phyloP scores from a whole-genome alignment of 2,329 filamentous ascomycete genomes.

The Alternaria postmessia region DNA sequence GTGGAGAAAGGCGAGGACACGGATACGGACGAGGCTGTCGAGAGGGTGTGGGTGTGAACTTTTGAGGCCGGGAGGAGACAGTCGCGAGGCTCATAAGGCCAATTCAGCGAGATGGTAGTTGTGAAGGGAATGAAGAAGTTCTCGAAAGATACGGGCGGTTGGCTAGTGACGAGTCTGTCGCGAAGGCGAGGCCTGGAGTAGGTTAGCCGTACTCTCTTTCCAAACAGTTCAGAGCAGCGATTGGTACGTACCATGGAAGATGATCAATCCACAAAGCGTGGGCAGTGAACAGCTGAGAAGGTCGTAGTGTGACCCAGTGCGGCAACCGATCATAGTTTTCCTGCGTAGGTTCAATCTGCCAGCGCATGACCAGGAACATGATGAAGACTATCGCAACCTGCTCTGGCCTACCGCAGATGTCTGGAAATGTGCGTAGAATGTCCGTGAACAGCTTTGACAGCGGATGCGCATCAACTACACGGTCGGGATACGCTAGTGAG shows the following conservation, averaged over 20 bases:
- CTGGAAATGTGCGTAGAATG: constrained; percentile 83
- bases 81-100: constrained; percentile 80
- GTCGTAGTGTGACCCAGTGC: constrained; percentile 72
- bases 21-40: constrained; percentile 35
- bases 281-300: constrained; percentile 69
- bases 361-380: constrained; percentile 86
- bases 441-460: constrained; percentile 86
- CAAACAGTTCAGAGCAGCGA: neutral
- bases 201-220: constrained; percentile 21
- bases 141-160: constrained; percentile 71
- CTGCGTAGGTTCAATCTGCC: constrained; percentile 80
- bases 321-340: constrained; percentile 83
- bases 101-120: constrained; percentile 77
- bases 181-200: constrained; percentile 70
- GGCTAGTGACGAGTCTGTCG: constrained; percentile 66
- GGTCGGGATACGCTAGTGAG: constrained; percentile 76
- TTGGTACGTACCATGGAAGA: constrained; percentile 67
- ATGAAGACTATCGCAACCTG: constrained; percentile 81
- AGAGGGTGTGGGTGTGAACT: constrained; percentile 27
- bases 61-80: constrained; percentile 64
- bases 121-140: constrained; percentile 87
- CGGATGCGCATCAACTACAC: constrained; percentile 71
- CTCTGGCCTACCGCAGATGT: constrained; percentile 79
- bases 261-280: constrained; percentile 88
- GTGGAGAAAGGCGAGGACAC: constrained; percentile 42